phyloP scores from a whole-genome alignment of 345 rosid species.

The Populus euphratica region DNA sequence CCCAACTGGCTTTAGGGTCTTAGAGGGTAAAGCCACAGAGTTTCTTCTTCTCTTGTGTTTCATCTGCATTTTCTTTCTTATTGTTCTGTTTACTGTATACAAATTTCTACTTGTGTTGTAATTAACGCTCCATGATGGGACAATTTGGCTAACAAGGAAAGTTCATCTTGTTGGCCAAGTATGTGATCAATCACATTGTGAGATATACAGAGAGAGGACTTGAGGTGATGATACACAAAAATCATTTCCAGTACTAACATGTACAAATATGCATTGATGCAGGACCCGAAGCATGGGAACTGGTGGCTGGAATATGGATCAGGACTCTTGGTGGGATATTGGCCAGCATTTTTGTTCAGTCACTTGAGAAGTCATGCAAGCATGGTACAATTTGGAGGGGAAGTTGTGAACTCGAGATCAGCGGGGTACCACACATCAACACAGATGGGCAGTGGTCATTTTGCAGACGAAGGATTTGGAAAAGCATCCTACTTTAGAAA shows the following conservation, averaged over 20 bases:
- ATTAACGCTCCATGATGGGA: neutral
- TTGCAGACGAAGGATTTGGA: slow-evolving; percentile 32
- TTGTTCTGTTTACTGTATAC: neutral
- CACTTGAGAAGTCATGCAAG: slow-evolving; percentile 34
- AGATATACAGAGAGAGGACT: neutral
- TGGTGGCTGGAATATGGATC: slow-evolving; percentile 36
- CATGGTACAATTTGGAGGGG: slow-evolving; percentile 37
- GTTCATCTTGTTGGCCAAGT: slow-evolving; percentile 5
- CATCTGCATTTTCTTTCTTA: neutral
- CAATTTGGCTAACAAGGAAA: neutral
- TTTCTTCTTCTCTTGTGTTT: neutral
- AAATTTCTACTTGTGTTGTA: neutral
- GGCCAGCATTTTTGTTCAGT: slow-evolving; percentile 32
- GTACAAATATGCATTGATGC: neutral
- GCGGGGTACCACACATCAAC: slow-evolving; percentile 31
- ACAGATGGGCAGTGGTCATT: slow-evolving; percentile 37
- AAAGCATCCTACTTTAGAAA: slow-evolving; percentile 33
- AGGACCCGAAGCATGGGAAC: slow-evolving; percentile 38
- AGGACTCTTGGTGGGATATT: slow-evolving; percentile 34
- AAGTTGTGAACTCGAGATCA: slow-evolving; percentile 27
- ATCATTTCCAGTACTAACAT: slow-evolving; percentile 11
- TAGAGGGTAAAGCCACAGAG: neutral
- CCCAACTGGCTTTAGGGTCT: slow-evolving; percentile 1
- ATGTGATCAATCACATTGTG: neutral
- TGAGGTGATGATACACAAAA: neutral